Base-by-base conservation (phyloP, 768 basidiomycete genomes). In the Termitomyces sp. region DNA sequence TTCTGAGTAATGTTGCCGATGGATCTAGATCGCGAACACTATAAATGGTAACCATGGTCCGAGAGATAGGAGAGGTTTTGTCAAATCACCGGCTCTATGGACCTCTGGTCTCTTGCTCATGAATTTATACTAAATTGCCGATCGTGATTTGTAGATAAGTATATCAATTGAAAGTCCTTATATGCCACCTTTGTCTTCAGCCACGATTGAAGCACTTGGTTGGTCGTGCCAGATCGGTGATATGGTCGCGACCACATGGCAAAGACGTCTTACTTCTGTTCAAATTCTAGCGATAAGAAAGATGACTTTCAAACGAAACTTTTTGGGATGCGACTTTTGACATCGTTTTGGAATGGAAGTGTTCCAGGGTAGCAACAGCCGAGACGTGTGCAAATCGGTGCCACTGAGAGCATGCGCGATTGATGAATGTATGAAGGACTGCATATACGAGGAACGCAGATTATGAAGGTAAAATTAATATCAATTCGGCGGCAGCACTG, bases 371-470 rank as follows among this genome's bases (percentile, higher is more conserved):
- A 57, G 54, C 49, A 50, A 60, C 56, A 60, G 42, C 48, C 54
- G 60, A 60, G 44, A 54, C 63, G 28, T 28, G 26, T 39, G 51
- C 37, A 41, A 41, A 52, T 52, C 37, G 39, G 53, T 44, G 28
- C n/a, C 39, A 41, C 47, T 56, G 49, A 44, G 60, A 60, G 37
- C 56, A 45, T 54, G 44, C 54, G 48, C 56, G 54, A 53, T 59
- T n/a, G 57, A 61, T 61, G 57, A 46, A 62, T 65, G 61, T 57
- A 51, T 59, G 60, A 53, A 49, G 26, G 51, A 57, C 56, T 56
- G 58, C 24, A 46, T 29, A 58, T 62, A 60, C 57, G 62, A 57
- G 39, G 56, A 51, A 58, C 57, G 36, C 20, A 36, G 50, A 48
- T 58, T 41, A 65, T 52, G 54, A 47, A 61, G 33, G 57, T 60